These are phyloP conservation scores for Fusarium decemcellulare DNA, from an alignment of 2,329 filamentous ascomycete species.

Conservation along the genomic window DNA sequence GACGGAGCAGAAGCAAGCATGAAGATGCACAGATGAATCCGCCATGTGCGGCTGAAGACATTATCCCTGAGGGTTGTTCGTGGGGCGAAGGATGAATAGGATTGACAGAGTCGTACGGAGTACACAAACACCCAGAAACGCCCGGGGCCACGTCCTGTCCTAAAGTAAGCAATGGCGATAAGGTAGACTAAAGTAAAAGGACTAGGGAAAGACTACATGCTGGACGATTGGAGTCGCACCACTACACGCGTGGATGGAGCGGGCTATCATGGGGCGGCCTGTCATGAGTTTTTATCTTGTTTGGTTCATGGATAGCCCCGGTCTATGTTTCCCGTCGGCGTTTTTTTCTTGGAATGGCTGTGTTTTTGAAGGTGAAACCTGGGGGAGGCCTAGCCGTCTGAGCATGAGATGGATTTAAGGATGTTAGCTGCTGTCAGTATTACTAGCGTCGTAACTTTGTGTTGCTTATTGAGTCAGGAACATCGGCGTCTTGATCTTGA, in stretches of 20 bases:
- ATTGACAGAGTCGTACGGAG: constrained; percentile 1
- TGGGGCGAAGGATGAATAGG: constrained; percentile 25
- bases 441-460: no score
- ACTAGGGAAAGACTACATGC: background rate
- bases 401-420: background rate
- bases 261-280: constrained; percentile 4
- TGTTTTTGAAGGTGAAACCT: background rate
- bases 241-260: constrained; percentile 22
- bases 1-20: background rate
- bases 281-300: background rate
- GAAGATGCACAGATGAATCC: background rate
- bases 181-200: background rate
- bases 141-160: no score
- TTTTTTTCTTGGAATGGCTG: background rate
- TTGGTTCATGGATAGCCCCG: constrained; percentile 14
- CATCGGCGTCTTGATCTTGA: no score
- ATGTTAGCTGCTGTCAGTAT: no score
- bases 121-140: background rate
- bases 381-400: background rate
- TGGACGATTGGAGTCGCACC: constrained; percentile 32
- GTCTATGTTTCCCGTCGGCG: constrained; percentile 9
- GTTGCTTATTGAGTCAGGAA: no score
- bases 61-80: constrained; percentile 19
- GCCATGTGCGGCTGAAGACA: constrained; percentile 27
- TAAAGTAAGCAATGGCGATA: no score